These are phyloP conservation scores for Phyllosticta citrichinensis DNA, from an alignment of 2,329 filamentous ascomycete species.

Conservation along the genomic window DNA sequence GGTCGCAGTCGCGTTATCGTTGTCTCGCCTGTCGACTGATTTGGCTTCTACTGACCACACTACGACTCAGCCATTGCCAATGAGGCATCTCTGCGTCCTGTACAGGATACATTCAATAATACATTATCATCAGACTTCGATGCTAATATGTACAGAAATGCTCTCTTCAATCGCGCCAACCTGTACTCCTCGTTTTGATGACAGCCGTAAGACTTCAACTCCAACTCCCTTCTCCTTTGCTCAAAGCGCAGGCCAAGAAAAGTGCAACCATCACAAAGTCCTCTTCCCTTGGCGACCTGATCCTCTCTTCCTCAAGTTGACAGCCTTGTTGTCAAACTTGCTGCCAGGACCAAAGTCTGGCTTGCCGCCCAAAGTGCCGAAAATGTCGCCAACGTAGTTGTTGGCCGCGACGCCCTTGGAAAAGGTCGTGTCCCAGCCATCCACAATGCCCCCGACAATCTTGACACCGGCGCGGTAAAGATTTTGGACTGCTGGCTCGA, in stretches of 20 bases:
- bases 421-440: slow-evolving; percentile 50
- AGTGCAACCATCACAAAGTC: neutral
- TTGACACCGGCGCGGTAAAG: slow-evolving; percentile 54
- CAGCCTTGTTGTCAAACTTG: slow-evolving; percentile 13
- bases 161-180: neutral
- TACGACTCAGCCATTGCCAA: neutral
- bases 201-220: neutral
- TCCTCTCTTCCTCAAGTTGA: slow-evolving; percentile 7
- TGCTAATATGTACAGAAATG: neutral
- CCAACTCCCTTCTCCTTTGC: neutral
- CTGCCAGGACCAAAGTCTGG: slow-evolving; percentile 56
- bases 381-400: slow-evolving; percentile 63
- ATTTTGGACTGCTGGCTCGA: slow-evolving; percentile 53
- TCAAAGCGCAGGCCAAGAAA: neutral
- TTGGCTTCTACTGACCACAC: no score
- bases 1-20: no score
- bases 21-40: no score
- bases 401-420: slow-evolving; percentile 43
- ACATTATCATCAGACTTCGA: neutral
- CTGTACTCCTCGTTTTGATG: neutral
- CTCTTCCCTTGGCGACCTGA: neutral
- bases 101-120: neutral
- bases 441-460: slow-evolving; percentile 53
- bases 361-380: slow-evolving; percentile 54
- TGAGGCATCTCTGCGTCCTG: neutral